A percentile compares a stretch with the other conserved stretches of the same genome.
These are phyloP conservation scores for Neurospora intermedia DNA, from an alignment of 495 filamentous ascomycete genomes.

Conservation along the genomic window DNA sequence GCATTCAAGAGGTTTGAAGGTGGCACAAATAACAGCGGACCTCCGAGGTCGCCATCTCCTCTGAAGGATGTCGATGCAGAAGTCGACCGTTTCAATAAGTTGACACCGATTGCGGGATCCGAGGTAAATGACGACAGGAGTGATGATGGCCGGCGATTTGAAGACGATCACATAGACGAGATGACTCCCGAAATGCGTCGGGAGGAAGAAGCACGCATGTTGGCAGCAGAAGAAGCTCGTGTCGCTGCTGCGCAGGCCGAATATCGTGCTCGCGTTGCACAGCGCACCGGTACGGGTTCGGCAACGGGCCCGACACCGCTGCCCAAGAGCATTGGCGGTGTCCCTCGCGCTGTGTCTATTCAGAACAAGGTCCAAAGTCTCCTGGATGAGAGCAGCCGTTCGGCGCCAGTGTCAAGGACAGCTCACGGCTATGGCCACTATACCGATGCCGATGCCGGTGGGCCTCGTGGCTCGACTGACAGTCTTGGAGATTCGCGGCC, in stretches of 20 bases:
- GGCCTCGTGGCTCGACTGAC: conserved; percentile 3
- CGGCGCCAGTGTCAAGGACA: conserved; percentile 51
- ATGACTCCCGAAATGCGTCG: conserved; percentile 83
- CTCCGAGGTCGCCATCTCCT: conserved; percentile 43
- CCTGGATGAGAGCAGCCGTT: conserved; percentile 65
- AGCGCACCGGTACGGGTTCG: conserved; percentile 37
- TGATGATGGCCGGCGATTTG: conserved; percentile 54
- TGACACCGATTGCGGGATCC: conserved; percentile 66
- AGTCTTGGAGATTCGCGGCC: conserved; percentile 12
- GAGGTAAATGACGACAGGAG: conserved; percentile 62
- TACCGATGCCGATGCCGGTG: conserved; percentile 40
- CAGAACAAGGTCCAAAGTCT: conserved; percentile 82
- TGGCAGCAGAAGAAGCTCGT: conserved; percentile 84
- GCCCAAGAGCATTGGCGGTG: conserved; percentile 44
- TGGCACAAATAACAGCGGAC: conserved; percentile 32
- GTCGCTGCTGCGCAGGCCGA: conserved; percentile 88
- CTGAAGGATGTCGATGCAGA: conserved; percentile 34
- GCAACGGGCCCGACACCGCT: conserved; percentile 15
- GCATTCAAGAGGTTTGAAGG: conserved; percentile 90
- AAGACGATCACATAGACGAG: conserved; percentile 42
- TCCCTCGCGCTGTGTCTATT: conserved; percentile 64
- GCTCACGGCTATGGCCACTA: conserved; percentile 84
- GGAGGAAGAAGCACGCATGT: conserved; percentile 73
- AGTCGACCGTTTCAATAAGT: conserved; percentile 1
- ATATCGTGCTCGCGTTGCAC: conserved; percentile 68